Conservation (phyloP, 495 filamentous ascomycete species). For the Cryomyces antarcticus region DNA sequence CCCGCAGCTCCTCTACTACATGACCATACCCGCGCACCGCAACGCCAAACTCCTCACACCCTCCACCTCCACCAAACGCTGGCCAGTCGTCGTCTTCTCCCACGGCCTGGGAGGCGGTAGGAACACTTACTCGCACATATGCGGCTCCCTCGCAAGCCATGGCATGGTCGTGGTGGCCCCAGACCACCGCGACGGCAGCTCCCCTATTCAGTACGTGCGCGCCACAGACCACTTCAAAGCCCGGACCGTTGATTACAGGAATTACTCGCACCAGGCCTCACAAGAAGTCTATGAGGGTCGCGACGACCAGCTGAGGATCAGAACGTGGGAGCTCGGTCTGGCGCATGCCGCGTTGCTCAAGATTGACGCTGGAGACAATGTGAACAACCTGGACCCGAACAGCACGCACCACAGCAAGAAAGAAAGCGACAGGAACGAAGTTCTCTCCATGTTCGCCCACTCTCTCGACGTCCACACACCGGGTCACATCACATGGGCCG, state of each 20-base stretch:
- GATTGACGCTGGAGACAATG: conserved; percentile 31
- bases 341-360: conserved; percentile 38
- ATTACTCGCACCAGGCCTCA: conserved; percentile 30
- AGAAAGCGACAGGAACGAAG: conserved; percentile 8
- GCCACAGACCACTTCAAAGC: conserved; percentile 10
- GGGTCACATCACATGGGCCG: conserved; percentile 46
- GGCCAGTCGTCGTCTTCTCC: conserved; percentile 65
- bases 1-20: conserved; percentile 45
- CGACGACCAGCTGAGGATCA: conserved; percentile 46
- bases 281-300: conserved; percentile 36
- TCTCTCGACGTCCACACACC: conserved; percentile 44
- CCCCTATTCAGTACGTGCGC: conserved; percentile 40
- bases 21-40: conserved; percentile 33
- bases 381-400: conserved; percentile 18
- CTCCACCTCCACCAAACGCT: conserved; percentile 29
- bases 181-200: conserved; percentile 58
- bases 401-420: conserved; percentile 21
- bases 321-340: conserved; percentile 50
- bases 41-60: conserved; percentile 27
- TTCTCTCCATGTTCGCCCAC: conserved; percentile 29
- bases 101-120: conserved; percentile 57
- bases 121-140: conserved; percentile 55
- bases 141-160: conserved; percentile 49
- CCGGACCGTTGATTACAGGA: conserved; percentile 23
- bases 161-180: conserved; percentile 56